Evolutionary conservation across 495 filamentous ascomycete genomes (phyloP).

Genomic region (Hypoxylon trugodes): DNA sequence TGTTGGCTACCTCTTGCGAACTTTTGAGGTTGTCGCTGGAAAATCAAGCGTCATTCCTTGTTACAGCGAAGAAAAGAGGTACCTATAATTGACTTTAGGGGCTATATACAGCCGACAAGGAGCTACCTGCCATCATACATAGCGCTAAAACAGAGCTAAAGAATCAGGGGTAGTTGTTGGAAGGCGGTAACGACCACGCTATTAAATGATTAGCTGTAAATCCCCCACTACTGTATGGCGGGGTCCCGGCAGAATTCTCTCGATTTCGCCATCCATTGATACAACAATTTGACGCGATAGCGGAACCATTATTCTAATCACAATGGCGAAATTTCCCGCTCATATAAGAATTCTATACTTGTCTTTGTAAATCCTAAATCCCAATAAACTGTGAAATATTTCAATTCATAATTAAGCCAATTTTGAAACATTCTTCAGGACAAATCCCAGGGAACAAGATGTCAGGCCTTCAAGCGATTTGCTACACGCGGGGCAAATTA

Average conservation of each 20-base stretch:
- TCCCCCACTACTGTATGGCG: conserved; percentile 12
- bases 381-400: no score
- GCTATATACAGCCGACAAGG: not conserved
- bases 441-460: conserved; percentile 32
- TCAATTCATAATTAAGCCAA: no score
- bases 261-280: conserved; percentile 18
- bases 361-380: no score
- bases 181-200: conserved; percentile 32
- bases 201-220: conserved; percentile 25
- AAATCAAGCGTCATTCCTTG: not conserved
- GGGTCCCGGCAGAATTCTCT: conserved; percentile 38
- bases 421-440: no score
- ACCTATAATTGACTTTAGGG: not conserved
- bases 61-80: not conserved
- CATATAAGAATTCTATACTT: no score
- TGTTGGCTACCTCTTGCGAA: no score
- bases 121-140: conserved; percentile 3
- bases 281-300: conserved; percentile 2
- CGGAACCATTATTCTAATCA: conserved; percentile 3
- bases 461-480: conserved; percentile 81
- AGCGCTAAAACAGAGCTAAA: conserved; percentile 3
- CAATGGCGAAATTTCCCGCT: not conserved
- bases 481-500: conserved; percentile 78
- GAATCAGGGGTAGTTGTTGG: conserved; percentile 1
- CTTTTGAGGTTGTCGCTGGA: not conserved